Evolutionary conservation across 2,329 filamentous ascomycete species (phyloP), one percentile per base, ranked within the genome.

Genomic region (Neofusicoccum laricinum): DNA sequence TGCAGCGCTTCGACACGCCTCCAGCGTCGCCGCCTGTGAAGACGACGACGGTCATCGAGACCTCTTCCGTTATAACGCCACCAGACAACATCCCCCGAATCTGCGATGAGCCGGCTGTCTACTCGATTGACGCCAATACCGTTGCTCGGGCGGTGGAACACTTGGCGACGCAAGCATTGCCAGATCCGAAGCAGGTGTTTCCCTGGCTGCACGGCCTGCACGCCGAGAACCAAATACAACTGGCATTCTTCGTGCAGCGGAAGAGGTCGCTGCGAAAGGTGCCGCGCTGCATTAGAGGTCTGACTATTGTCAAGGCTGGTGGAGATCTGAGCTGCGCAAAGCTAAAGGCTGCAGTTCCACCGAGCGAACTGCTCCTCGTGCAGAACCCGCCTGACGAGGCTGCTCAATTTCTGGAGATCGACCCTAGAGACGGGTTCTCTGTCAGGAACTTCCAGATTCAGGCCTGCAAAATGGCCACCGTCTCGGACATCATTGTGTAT

Each of bases 361-460:
- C 93, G 0, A 86, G 91, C 1, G 95, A 98, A 76, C 83, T 98
- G 49, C 77, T 98, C 64, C 83, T 87, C 41, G 70, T 80, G 0
- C 70, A 69, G 48, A 66, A 76, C 2, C 73, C 71, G n/a, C 73
- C 77, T n/a, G 77, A 80, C 12, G 77, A 78, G 25, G 71, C 78
- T 15, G 78, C 85, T 49, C 83, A 88, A 21, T 97, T 99, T 72
- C 80, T 93, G 66, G 91, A 96, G 48, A 85, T 89, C 45, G 95
- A 99, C 72, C 95, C 95, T 1, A 85, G 81, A 64, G 91, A 96
- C 68, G 95, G 95, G 8, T 98, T 98, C 74, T 97, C 92, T 4
- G 93, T 98, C 48, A 88, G 95, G 50, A 98, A 98, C 76, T 99
- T 99, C 73, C 94, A 98, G 71, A 98, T 98, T 43, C 95, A 99